A percentile compares a stretch with the other conserved stretches of the same genome.
Conservation (phyloP, 805 yeast species). For the Candida anglica region DNA sequence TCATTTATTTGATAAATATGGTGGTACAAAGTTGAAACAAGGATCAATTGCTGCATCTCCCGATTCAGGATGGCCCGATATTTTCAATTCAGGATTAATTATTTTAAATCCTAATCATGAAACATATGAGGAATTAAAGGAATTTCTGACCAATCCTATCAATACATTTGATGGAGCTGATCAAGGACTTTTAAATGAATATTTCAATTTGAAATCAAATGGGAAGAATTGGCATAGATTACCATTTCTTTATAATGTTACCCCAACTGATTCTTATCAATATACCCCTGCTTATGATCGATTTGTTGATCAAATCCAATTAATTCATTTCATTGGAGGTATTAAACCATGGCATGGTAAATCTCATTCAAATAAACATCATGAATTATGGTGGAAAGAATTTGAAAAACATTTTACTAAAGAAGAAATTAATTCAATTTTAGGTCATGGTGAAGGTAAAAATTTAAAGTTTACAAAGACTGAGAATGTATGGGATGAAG, state of each 20-base stretch:
- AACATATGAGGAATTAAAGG: slow-evolving; percentile 14
- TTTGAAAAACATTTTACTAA: slow-evolving; percentile 17
- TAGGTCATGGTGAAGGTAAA: slow-evolving; percentile 17
- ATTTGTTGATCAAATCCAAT: slow-evolving; percentile 22
- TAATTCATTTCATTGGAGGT: slow-evolving; percentile 30
- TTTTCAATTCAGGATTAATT: slow-evolving; percentile 26
- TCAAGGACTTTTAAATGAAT: slow-evolving; percentile 34
- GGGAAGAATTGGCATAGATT: slow-evolving; percentile 25
- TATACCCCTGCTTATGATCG: slow-evolving; percentile 29
- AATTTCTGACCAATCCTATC: slow-evolving; percentile 4
- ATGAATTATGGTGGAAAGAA: slow-evolving; percentile 26
- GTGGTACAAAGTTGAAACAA: slow-evolving; percentile 3
- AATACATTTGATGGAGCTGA: slow-evolving; percentile 32
- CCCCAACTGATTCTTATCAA: slow-evolving; percentile 29
- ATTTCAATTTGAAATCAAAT: slow-evolving; percentile 19
- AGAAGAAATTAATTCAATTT: slow-evolving; percentile 12
- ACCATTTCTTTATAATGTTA: slow-evolving; percentile 33
- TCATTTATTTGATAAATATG: slow-evolving; percentile 15
- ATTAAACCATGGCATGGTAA: slow-evolving; percentile 28
- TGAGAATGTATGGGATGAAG: slow-evolving; percentile 19
- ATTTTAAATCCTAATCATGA: slow-evolving; percentile 16
- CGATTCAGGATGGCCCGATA: slow-evolving; percentile 32
- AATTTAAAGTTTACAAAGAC: slow-evolving; percentile 15
- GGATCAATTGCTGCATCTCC: slow-evolving; percentile 19
- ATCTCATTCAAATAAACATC: slow-evolving; percentile 9